These are phyloP conservation scores for Elaeagnus macrophylla DNA, from an alignment of 306 rosid genomes.

Conservation along the genomic window DNA sequence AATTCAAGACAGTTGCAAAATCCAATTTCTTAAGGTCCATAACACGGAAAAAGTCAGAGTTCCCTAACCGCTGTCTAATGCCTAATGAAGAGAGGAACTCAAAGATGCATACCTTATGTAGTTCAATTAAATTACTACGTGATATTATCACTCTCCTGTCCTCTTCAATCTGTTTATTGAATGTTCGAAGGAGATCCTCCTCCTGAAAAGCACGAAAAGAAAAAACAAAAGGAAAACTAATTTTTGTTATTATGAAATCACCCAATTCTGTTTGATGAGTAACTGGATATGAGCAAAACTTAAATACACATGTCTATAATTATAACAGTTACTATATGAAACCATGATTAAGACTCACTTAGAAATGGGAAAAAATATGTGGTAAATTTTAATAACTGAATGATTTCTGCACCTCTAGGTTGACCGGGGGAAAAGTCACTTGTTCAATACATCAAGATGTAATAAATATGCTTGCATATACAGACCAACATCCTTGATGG, in stretches of 20 bases:
- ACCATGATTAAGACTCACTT: too few species aligned
- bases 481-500: too few species aligned
- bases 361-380: too few species aligned
- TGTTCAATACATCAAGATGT: too few species aligned
- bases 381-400: too few species aligned
- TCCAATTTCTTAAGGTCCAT: neutral
- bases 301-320: too few species aligned
- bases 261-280: neutral
- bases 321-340: too few species aligned
- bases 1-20: neutral
- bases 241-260: neutral
- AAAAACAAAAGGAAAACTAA: constrained; percentile 7
- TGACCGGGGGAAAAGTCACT: too few species aligned
- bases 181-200: constrained; percentile 60
- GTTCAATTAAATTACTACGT: constrained; percentile 75
- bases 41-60: neutral
- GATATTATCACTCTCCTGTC: constrained; percentile 76
- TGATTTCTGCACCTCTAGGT: too few species aligned
- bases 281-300: neutral
- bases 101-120: constrained; percentile 48
- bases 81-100: constrained; percentile 8
- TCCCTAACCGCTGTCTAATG: constrained; percentile 1
- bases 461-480: too few species aligned
- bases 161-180: constrained; percentile 87
- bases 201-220: constrained; percentile 45